Percentiles rank a stretch among this genome's conserved stretches.
phyloP scores from a whole-genome alignment of 139 green algal genomes.

The Asterochloris erici region DNA sequence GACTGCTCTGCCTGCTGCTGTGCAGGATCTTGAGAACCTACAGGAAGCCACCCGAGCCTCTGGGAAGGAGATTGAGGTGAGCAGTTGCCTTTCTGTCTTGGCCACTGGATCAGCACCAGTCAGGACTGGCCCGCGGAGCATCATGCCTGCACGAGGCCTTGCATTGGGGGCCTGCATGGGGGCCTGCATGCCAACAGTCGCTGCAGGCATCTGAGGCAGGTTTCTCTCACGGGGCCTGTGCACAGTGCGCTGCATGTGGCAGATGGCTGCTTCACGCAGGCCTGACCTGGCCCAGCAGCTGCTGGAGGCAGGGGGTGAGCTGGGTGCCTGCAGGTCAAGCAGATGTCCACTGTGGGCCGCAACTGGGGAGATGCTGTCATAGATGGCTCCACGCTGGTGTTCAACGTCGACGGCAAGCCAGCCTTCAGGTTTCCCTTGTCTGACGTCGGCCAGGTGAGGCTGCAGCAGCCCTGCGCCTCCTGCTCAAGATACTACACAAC shows the following conservation, averaged over 20 bases:
- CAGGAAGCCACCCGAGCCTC: background rate
- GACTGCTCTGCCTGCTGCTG: background rate
- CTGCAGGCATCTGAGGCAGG: background rate
- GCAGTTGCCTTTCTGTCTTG: background rate
- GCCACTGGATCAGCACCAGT: background rate
- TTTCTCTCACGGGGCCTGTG: background rate
- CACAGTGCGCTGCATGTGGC: background rate
- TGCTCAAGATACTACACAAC: background rate
- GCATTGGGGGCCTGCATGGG: no score
- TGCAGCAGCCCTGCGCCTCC: no score
- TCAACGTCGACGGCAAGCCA: constrained; percentile 67
- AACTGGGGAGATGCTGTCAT: constrained; percentile 75
- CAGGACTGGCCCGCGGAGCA: background rate
- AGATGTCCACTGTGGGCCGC: constrained; percentile 46
- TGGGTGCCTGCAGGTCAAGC: constrained; percentile 18
- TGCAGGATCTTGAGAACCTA: background rate
- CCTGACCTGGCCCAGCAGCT: background rate
- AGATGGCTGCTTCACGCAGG: background rate
- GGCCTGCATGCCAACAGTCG: background rate
- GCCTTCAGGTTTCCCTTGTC: constrained; percentile 82
- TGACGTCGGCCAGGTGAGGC: constrained; percentile 65
- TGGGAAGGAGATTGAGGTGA: background rate
- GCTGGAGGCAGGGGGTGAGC: background rate
- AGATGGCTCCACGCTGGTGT: constrained; percentile 66
- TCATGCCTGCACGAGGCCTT: no score